phyloP scores from a whole-genome alignment of 768 basidiomycete genomes.

The Boletus subcaerulescens region DNA sequence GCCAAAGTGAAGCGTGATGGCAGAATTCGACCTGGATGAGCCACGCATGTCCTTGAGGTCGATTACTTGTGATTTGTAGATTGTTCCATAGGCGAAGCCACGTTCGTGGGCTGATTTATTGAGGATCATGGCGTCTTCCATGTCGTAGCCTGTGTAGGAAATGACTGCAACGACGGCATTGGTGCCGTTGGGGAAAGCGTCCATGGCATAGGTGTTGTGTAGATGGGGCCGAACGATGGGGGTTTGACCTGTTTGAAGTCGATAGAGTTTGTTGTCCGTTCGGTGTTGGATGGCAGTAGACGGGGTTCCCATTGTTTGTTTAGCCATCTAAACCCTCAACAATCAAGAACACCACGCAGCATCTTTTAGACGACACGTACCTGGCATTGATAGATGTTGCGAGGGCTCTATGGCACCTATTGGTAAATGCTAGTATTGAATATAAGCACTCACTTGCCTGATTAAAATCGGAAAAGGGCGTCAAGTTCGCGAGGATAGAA shows the following conservation, averaged over 20 bases:
- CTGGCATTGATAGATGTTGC: conserved; percentile 94
- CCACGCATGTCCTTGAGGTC: conserved; percentile 83
- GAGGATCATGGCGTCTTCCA: conserved; percentile 99
- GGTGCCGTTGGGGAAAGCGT: conserved; percentile 96
- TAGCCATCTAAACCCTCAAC: conserved; percentile 81
- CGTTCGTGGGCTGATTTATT: conserved; percentile 99
- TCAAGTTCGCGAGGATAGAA: conserved; percentile 95
- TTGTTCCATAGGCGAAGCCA: conserved; percentile 93
- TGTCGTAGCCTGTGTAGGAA: conserved; percentile 99
- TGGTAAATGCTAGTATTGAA: neutral
- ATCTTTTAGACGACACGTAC: conserved; percentile 35
- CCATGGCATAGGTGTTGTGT: conserved; percentile 96
- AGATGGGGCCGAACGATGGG: conserved; percentile 90
- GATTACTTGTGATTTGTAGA: conserved; percentile 92
- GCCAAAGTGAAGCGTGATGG: conserved; percentile 87
- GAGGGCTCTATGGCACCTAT: conserved; percentile 56
- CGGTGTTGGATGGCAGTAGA: conserved; percentile 87
- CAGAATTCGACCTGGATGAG: conserved; percentile 50
- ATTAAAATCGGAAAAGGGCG: conserved; percentile 99
- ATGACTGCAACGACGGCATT: conserved; percentile 99
- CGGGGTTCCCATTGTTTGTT: conserved; percentile 99
- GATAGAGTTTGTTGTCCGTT: conserved; percentile 98
- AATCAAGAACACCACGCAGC: conserved; percentile 4
- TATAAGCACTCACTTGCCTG: conserved; percentile 54
- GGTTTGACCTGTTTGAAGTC: conserved; percentile 91